A percentile compares a stretch with the other conserved stretches of the same genome.
phyloP scores from a whole-genome alignment of 2,329 filamentous ascomycete genomes.

The Arthrobotrys sphaeroides region DNA sequence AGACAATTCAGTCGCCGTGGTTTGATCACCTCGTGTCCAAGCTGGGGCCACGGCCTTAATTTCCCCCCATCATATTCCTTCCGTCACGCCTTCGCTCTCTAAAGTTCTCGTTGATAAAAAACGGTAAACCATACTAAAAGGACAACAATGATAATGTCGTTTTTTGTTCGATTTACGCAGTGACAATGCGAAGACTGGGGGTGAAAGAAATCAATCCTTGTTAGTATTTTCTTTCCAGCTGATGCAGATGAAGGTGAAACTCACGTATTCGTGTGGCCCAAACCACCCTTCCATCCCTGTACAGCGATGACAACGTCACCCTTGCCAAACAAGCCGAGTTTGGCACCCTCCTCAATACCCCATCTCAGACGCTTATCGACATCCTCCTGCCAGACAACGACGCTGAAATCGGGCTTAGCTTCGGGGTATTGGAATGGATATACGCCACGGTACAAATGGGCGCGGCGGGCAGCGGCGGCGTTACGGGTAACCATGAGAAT shows the following conservation, averaged over 20 bases:
- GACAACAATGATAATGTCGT: not conserved
- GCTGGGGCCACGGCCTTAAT: no score
- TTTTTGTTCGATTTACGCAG: constrained; percentile 26
- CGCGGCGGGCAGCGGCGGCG: constrained; percentile 82
- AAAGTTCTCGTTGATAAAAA: constrained; percentile 1
- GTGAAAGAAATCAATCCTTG: no score
- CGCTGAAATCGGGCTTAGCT: constrained; percentile 90
- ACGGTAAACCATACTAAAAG: not conserved
- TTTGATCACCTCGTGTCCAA: not conserved
- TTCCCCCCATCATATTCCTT: no score
- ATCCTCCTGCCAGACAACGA: constrained; percentile 97
- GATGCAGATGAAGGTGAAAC: constrained; percentile 18
- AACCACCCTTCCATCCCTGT: constrained; percentile 89
- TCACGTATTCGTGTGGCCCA: constrained; percentile 86
- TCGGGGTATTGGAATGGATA: constrained; percentile 97
- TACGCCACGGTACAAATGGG: constrained; percentile 94
- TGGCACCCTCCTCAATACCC: constrained; percentile 87
- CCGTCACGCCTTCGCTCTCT: not conserved
- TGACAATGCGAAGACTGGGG: constrained; percentile 53
- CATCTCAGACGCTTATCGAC: constrained; percentile 97
- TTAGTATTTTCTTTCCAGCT: no score
- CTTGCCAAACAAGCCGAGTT: constrained; percentile 77
- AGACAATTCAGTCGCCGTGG: no score
- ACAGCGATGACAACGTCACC: constrained; percentile 83
- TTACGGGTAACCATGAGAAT: constrained; percentile 99